These are phyloP conservation scores for Purpureocillium lavendulum DNA, from an alignment of 2,329 filamentous ascomycete genomes.

Conservation along the genomic window DNA sequence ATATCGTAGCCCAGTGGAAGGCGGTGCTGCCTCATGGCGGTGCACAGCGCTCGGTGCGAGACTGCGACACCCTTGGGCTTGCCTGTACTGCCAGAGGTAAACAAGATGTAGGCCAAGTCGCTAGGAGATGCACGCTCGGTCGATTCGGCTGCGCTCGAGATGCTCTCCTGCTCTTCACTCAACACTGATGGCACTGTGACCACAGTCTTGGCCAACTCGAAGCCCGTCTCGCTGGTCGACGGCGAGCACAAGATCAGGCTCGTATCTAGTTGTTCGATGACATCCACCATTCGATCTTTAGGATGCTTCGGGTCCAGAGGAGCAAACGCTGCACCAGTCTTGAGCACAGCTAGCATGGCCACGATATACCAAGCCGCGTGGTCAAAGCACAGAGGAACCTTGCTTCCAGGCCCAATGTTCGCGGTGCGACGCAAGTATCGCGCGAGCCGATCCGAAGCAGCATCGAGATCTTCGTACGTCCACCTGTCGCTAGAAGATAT, in stretches of 20 bases:
- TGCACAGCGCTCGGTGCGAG: not conserved
- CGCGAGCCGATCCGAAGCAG: not conserved
- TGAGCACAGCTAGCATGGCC: conserved; percentile 1
- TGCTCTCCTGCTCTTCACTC: not conserved
- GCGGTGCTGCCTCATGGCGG: not conserved
- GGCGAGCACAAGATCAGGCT: not conserved
- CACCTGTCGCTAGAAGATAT: not conserved
- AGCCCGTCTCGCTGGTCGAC: not conserved
- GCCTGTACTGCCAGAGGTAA: not conserved
- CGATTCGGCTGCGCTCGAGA: too few species aligned
- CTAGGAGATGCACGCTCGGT: not conserved
- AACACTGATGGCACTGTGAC: not conserved
- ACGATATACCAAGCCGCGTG: conserved; percentile 1
- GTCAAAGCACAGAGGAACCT: conserved; percentile 2
- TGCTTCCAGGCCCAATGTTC: not conserved
- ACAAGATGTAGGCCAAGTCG: conserved; percentile 1
- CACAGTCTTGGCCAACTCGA: not conserved
- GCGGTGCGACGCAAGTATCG: not conserved
- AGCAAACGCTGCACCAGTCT: not conserved
- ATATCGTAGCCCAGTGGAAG: not conserved
- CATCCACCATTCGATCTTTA: conserved; percentile 1
- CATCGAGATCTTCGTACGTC: not conserved
- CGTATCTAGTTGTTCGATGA: not conserved
- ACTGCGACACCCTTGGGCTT: not conserved
- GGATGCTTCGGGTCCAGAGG: conserved; percentile 3